Percentiles rank a stretch among this genome's conserved stretches.
Conservation (phyloP, 2,329 filamentous ascomycete species). For the Cordyceps tenuipes region DNA sequence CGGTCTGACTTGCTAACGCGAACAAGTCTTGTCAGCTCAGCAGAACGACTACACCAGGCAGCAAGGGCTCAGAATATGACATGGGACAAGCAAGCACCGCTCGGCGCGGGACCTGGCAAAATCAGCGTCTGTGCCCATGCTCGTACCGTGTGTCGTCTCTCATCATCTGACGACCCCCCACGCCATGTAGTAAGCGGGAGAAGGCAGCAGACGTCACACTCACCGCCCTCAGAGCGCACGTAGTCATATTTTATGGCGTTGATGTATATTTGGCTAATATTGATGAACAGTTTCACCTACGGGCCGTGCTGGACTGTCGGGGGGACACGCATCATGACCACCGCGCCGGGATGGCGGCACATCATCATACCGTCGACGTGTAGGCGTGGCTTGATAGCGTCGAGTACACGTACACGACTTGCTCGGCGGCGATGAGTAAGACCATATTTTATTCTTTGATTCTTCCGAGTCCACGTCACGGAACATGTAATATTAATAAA, state of each 20-base stretch:
- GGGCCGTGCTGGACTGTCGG: no score
- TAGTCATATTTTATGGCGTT: neutral
- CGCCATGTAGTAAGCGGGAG: neutral
- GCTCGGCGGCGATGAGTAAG: neutral
- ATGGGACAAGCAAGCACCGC: no score
- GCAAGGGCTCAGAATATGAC: no score
- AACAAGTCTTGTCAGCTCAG: no score
- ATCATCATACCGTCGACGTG: neutral
- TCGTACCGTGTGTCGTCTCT: neutral
- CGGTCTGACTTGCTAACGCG: no score
- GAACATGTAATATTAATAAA: neutral
- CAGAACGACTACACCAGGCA: no score
- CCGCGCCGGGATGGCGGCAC: no score
- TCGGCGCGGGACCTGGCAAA: no score
- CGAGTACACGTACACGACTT: neutral
- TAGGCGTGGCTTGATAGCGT: neutral
- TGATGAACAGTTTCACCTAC: neutral
- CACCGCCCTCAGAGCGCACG: no score
- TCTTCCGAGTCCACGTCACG: neutral
- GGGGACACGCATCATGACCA: neutral
- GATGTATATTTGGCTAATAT: neutral
- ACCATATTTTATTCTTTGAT: no score
- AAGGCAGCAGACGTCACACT: neutral
- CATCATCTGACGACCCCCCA: neutral
- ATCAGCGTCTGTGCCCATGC: no score